Base-by-base conservation (phyloP, 768 basidiomycete species). In the Naganishia friedmannii region DNA sequence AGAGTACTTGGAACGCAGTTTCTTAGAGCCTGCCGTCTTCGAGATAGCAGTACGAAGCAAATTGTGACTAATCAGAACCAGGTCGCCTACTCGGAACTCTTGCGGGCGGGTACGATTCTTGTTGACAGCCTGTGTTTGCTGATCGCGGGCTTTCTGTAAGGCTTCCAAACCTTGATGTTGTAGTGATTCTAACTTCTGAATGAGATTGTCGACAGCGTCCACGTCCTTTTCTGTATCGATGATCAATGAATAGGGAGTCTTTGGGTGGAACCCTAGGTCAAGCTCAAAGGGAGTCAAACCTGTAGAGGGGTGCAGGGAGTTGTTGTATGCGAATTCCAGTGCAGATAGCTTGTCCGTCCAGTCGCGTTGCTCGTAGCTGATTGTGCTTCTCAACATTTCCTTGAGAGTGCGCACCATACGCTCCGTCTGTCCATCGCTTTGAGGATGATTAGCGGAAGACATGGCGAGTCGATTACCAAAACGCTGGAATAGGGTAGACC, bases 251-350 rank as follows among this genome's bases (percentile, higher is more conserved):
- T 51, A 51, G 48, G 48, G 48, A 21, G 48, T 46, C n/a, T 26
- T 23, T 5, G 65, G 80, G 42, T 81, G 68, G 26, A 74, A 73
- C 29, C 81, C 79, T 39, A 79, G 75, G 70, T 79, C 80, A 3
- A 77, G 53, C 54, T 77, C 79, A 74, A 82, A 82, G 0, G 80
- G 82, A 8, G 79, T 75, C 15, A 81, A 54, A 0, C 77, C 74
- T 10, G 79, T 83, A 0, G 78, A 68, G 0, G 74, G 66, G 32
- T 77, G 72, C 0, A 74, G 60, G 12, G 74, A 69, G 65, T 81
- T 79, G 70, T 83, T 83, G 68, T 77, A 77, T 0, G 80, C 73
- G 65, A 82, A 83, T 46, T 83, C 77, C 7, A 63, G 21, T 3
- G 58, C 58, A 3, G 58, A 5, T 5, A 63, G 37, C 10, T 63